Conservation (phyloP, 2,329 filamentous ascomycete species). For the Dendryphion nanum region DNA sequence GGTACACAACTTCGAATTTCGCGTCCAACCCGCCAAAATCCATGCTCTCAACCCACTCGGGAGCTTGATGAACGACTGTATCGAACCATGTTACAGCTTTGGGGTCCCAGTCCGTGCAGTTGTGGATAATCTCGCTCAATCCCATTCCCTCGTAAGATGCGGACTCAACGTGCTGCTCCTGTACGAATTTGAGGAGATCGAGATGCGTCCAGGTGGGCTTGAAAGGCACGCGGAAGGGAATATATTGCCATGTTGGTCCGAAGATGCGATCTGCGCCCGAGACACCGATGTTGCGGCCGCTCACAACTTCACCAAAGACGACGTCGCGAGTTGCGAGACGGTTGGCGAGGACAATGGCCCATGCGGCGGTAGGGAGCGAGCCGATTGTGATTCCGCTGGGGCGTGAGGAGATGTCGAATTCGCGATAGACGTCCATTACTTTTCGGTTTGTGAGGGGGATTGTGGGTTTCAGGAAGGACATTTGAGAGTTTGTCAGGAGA, state of each 20-base stretch:
- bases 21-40: slow-evolving; percentile 38
- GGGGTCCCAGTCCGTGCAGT: slow-evolving; percentile 33
- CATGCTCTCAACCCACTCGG: slow-evolving; percentile 58
- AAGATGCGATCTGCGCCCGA: slow-evolving; percentile 56
- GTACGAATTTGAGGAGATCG: slow-evolving; percentile 35
- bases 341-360: slow-evolving; percentile 62
- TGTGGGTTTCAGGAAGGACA: slow-evolving; percentile 41
- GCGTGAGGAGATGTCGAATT: slow-evolving; percentile 41
- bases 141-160: slow-evolving; percentile 38
- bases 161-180: slow-evolving; percentile 33
- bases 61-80: slow-evolving; percentile 41
- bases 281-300: slow-evolving; percentile 60
- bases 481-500: slow-evolving; percentile 56
- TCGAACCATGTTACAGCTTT: slow-evolving; percentile 34
- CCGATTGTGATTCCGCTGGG: slow-evolving; percentile 60
- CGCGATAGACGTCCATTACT: slow-evolving; percentile 28
- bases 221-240: slow-evolving; percentile 62
- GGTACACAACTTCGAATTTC: slow-evolving; percentile 57
- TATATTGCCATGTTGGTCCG: slow-evolving; percentile 67
- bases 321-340: slow-evolving; percentile 56
- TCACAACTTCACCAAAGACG: slow-evolving; percentile 65
- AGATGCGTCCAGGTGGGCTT: slow-evolving; percentile 44
- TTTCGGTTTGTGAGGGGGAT: slow-evolving; percentile 28
- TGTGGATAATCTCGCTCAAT: slow-evolving; percentile 32
- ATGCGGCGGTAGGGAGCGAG: slow-evolving; percentile 65